These are phyloP conservation scores for Murraya paniculata DNA, from an alignment of 345 rosid genomes.

Conservation along the genomic window DNA sequence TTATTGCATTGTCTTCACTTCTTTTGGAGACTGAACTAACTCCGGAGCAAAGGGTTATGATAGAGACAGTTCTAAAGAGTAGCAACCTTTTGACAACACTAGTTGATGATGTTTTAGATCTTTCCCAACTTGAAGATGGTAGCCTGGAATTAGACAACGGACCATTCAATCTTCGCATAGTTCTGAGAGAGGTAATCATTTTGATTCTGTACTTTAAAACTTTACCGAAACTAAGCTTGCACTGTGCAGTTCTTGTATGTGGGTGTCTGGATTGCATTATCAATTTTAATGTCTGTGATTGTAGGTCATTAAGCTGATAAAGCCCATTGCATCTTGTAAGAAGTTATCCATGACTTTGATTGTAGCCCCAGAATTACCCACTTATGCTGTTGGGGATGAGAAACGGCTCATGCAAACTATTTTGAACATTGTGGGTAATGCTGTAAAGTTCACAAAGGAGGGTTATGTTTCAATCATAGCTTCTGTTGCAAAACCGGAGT, in stretches of 20 bases:
- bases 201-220: background rate
- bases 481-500: slow-evolving; percentile 77
- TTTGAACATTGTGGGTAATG: slow-evolving; percentile 79
- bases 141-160: slow-evolving; percentile 66
- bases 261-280: background rate
- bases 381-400: slow-evolving; percentile 77
- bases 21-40: slow-evolving; percentile 77
- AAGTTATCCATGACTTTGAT: slow-evolving; percentile 58
- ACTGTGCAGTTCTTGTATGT: background rate
- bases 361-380: slow-evolving; percentile 76
- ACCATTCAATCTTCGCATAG: slow-evolving; percentile 60
- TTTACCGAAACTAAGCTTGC: slow-evolving; percentile 1
- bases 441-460: slow-evolving; percentile 93
- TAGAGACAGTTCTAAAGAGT: slow-evolving; percentile 84
- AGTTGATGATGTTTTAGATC: slow-evolving; percentile 85
- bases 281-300: slow-evolving; percentile 7
- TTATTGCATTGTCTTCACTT: slow-evolving; percentile 83
- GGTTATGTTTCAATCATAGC: slow-evolving; percentile 68
- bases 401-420: slow-evolving; percentile 82
- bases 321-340: slow-evolving; percentile 82
- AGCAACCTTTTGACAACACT: slow-evolving; percentile 86
- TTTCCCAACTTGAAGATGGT: slow-evolving; percentile 91
- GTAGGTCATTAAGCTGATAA: slow-evolving; percentile 69
- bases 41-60: slow-evolving; percentile 83
- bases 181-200: slow-evolving; percentile 66